Evolutionary conservation across 2,329 filamentous ascomycete species (phyloP), one percentile per base, ranked within the genome.

Genomic region (Stemphylium lycopersici): DNA sequence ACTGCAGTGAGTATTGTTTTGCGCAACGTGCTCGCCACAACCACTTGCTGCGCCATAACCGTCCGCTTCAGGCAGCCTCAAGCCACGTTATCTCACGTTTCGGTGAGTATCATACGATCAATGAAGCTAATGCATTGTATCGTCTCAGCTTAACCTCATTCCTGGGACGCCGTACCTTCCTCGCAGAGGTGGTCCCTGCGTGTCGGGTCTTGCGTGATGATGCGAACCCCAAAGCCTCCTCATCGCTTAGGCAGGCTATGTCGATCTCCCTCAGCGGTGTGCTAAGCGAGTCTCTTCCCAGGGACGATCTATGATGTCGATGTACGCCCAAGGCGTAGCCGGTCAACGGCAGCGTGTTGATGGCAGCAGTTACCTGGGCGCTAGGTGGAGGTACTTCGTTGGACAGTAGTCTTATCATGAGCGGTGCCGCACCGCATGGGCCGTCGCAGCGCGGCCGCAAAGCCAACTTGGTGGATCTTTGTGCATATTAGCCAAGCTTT

Each of bases 1-100:
- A 15, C 33, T 41, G 24, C n/a, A 29, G 24, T 41, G 39, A 12
- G 29, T 31, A 31, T 34, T 36, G 8, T 22, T 24, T 45, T 45
- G 42, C 42, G 22, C 42, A 45, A 45, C 32, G 42, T 45, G 42
- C 13, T 45, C 20, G 24, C 32, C 42, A 34, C 31, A 36, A 20
- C 18, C 8, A 34, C n/a, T 24, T 32, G 7, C 42, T 45, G 22
- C 42, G 32, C 32, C 32, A 13, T 24, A 36, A 45, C 20, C 42
- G 42, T 36, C 42, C 4, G 32, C 31, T 18, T 20, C 42, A 16
- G 31, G 7, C n/a, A 36, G 29, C 18, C 42, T 22, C 36, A 22
- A 45, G 32, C 42, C 42, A 45, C 32, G 26, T 7, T n/a, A 32
- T 32, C 42, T 16, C 32, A 12, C 31, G 32, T 36, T 18, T 45